Evolutionary conservation across 148 eudicot genomes (phyloP).

Genomic region (Drosera capensis): DNA sequence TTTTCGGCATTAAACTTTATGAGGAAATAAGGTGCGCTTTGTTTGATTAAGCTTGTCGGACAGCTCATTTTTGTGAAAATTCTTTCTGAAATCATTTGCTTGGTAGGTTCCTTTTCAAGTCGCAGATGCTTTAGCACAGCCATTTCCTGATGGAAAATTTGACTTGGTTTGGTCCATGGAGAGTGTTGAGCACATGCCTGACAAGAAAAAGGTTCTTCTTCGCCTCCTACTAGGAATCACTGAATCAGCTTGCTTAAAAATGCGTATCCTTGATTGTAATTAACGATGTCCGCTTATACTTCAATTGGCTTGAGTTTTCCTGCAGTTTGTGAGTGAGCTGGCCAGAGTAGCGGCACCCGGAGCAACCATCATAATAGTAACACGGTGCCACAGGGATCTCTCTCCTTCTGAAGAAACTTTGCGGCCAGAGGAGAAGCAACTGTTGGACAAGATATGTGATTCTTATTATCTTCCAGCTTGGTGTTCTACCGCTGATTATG

Average conservation of each 20-base stretch:
- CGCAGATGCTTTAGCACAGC: slow-evolving; percentile 88
- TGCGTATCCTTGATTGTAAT: neutral
- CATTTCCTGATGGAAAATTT: slow-evolving; percentile 79
- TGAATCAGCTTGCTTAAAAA: neutral
- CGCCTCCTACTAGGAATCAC: neutral
- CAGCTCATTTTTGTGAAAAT: neutral
- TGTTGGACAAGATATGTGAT: slow-evolving; percentile 63
- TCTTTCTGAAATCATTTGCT: too few species aligned
- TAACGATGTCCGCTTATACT: neutral
- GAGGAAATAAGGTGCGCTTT: neutral
- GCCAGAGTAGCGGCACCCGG: slow-evolving; percentile 91
- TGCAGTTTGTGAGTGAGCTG: slow-evolving; percentile 75
- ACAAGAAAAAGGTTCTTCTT: slow-evolving; percentile 55
- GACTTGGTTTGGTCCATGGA: slow-evolving; percentile 99
- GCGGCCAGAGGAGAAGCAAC: slow-evolving; percentile 42
- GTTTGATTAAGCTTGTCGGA: neutral
- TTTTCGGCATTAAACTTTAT: too few species aligned
- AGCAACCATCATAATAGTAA: slow-evolving; percentile 72
- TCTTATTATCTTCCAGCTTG: slow-evolving; percentile 84
- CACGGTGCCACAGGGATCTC: slow-evolving; percentile 96
- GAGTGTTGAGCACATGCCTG: slow-evolving; percentile 99
- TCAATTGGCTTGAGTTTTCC: neutral
- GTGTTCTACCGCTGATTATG: slow-evolving; percentile 92
- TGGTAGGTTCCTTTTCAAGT: slow-evolving; percentile 79
- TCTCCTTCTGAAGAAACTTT: slow-evolving; percentile 67